Percentiles rank a stretch among this genome's conserved stretches.
Evolutionary conservation across 805 yeast genomes (phyloP).

Genomic region (Nakazawaea anatomiae): DNA sequence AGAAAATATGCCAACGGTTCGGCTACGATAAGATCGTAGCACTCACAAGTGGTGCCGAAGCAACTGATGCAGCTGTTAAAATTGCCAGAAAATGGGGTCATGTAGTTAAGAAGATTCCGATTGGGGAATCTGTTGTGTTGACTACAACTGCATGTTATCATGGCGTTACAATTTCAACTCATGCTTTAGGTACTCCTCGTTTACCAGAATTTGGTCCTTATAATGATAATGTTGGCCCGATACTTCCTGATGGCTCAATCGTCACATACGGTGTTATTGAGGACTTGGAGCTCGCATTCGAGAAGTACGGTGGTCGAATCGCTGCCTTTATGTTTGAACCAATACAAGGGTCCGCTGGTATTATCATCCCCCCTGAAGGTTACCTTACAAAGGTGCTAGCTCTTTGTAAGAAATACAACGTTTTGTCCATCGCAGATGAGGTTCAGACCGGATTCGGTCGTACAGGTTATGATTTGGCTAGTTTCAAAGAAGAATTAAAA

Average conservation of each 20-base stretch:
- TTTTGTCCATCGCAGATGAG: constrained; percentile 23
- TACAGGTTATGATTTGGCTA: constrained; percentile 17
- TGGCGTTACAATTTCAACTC: constrained; percentile 22
- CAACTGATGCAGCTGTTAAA: constrained; percentile 21
- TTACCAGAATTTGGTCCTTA: constrained; percentile 18
- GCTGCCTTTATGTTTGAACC: constrained; percentile 25
- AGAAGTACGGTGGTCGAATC: constrained; percentile 16
- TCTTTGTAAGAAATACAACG: constrained; percentile 19
- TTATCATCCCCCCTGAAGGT: constrained; percentile 20
- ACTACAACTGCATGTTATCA: constrained; percentile 21
- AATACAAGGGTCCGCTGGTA: constrained; percentile 25
- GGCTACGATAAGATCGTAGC: constrained; percentile 18
- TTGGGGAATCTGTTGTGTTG: constrained; percentile 16
- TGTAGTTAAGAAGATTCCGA: constrained; percentile 15
- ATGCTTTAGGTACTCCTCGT: constrained; percentile 16
- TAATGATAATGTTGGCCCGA: constrained; percentile 17
- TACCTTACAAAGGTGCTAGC: constrained; percentile 15
- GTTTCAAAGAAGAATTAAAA: constrained; percentile 16
- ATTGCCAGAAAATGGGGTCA: constrained; percentile 24
- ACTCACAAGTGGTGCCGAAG: constrained; percentile 23
- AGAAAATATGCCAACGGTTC: constrained; percentile 15
- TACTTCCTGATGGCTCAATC: constrained; percentile 18
- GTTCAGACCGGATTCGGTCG: constrained; percentile 25
- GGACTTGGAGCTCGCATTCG: constrained; percentile 16
- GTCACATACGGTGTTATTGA: constrained; percentile 18